Conservation (phyloP, 1,139 yeast species). For the Chernovozyma aurita region DNA sequence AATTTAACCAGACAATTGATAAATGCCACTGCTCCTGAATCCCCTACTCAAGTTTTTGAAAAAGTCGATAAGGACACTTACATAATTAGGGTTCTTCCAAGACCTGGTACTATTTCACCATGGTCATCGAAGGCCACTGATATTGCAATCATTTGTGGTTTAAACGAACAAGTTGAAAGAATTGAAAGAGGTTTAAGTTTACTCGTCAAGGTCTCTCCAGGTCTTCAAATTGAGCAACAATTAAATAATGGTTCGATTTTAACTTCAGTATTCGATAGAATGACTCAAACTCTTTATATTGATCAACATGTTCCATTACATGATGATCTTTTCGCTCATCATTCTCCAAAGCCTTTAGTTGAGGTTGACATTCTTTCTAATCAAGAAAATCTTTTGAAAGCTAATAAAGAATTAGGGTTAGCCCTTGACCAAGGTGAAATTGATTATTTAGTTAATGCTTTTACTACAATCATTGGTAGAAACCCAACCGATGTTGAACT, state of each 20-base stretch:
- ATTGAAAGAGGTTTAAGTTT: slow-evolving; percentile 88
- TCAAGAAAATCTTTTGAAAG: slow-evolving; percentile 59
- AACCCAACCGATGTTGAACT: slow-evolving; percentile 97
- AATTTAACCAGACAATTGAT: slow-evolving; percentile 45
- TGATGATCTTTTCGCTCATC: slow-evolving; percentile 72
- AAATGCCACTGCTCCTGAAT: slow-evolving; percentile 14
- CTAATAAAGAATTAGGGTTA: slow-evolving; percentile 81
- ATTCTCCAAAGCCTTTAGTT: slow-evolving; percentile 81
- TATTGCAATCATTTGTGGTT: slow-evolving; percentile 85
- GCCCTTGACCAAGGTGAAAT: slow-evolving; percentile 94
- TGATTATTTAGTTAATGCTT: slow-evolving; percentile 78
- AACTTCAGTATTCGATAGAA: slow-evolving; percentile 81
- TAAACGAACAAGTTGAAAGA: slow-evolving; percentile 64
- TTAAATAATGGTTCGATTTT: slow-evolving; percentile 44
- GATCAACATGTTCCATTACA: slow-evolving; percentile 53
- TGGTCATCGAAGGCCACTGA: slow-evolving; percentile 99
- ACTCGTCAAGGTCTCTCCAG: slow-evolving; percentile 63
- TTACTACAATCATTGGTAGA: slow-evolving; percentile 68
- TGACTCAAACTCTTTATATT: slow-evolving; percentile 78
- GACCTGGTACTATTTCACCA: slow-evolving; percentile 95
- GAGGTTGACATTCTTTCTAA: slow-evolving; percentile 62
- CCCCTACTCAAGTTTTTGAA: slow-evolving; percentile 7
- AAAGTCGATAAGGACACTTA: slow-evolving; percentile 44
- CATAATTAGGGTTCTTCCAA: slow-evolving; percentile 76
- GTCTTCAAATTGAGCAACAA: slow-evolving; percentile 57